Conservation (phyloP, 768 basidiomycete species). For the Wakefieldia striispora region DNA sequence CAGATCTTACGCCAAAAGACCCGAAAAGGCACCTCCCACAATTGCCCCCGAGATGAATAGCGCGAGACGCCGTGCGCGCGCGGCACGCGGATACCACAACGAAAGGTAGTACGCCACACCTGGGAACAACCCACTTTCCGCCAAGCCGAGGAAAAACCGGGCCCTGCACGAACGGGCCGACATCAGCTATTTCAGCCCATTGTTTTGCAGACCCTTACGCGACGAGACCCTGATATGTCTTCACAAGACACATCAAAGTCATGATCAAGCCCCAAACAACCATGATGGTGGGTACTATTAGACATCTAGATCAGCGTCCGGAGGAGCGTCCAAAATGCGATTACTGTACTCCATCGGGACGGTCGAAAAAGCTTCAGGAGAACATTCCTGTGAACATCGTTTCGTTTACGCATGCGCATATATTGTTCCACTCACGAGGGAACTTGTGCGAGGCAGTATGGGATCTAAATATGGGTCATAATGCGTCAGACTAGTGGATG, state of each 20-base stretch:
- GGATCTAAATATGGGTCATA: constrained; percentile 22
- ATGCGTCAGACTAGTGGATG: neutral
- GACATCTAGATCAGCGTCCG: constrained; percentile 1
- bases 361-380: constrained; percentile 33
- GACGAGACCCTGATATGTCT: constrained; percentile 26
- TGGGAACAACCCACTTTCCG: constrained; percentile 45
- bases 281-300: constrained; percentile 37
- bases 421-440: constrained; percentile 32
- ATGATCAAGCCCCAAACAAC: constrained; percentile 36
- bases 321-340: neutral
- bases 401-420: neutral
- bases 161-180: constrained; percentile 19
- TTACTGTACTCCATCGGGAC: constrained; percentile 32
- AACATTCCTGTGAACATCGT: constrained; percentile 30
- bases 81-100: constrained; percentile 56
- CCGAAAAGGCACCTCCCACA: constrained; percentile 47
- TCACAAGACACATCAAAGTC: constrained; percentile 39
- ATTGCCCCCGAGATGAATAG: constrained; percentile 60
- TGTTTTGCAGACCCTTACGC: constrained; percentile 23
- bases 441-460: constrained; percentile 37
- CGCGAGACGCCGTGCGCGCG: constrained; percentile 54
- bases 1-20: constrained; percentile 43
- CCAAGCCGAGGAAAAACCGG: constrained; percentile 43
- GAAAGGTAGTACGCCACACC: constrained; percentile 44
- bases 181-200: neutral